Conservation (phyloP, 2,329 filamentous ascomycete species). For the Microcyclospora pomicola region DNA sequence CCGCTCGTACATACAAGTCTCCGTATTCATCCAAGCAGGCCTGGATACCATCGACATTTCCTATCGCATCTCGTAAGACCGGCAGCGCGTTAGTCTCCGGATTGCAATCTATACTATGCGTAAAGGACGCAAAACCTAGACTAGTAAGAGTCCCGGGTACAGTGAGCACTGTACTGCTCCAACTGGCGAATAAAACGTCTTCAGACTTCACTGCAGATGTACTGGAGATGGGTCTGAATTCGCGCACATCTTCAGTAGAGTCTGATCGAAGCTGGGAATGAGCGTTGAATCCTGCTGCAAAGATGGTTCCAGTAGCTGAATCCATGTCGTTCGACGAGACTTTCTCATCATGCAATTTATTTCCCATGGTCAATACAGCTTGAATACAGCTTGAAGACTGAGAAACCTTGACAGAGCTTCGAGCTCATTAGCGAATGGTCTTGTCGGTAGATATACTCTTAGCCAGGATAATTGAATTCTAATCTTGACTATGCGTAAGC, state of each 20-base stretch:
- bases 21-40: slow-evolving; percentile 16
- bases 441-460: too few relatives aligned
- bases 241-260: slow-evolving; percentile 7
- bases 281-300: slow-evolving; percentile 20
- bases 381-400: too few relatives aligned
- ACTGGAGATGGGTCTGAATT: slow-evolving; percentile 4
- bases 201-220: background rate
- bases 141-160: background rate
- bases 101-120: slow-evolving; percentile 7
- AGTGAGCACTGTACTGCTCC: slow-evolving; percentile 17
- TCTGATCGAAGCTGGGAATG: slow-evolving; percentile 12
- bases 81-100: slow-evolving; percentile 1
- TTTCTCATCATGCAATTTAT: too few relatives aligned
- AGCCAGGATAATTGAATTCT: too few relatives aligned
- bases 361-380: too few relatives aligned
- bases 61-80: slow-evolving; percentile 10
- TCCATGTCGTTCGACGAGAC: too few relatives aligned
- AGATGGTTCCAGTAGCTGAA: slow-evolving; percentile 1
- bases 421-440: too few relatives aligned
- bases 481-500: too few relatives aligned
- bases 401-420: too few relatives aligned
- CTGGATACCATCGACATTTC: slow-evolving; percentile 20
- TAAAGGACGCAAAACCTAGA: background rate
- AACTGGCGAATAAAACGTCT: slow-evolving; percentile 18
- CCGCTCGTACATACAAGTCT: slow-evolving; percentile 9